Base-by-base conservation (phyloP, 805 yeast genomes). In the Metschnikowia proteae region DNA sequence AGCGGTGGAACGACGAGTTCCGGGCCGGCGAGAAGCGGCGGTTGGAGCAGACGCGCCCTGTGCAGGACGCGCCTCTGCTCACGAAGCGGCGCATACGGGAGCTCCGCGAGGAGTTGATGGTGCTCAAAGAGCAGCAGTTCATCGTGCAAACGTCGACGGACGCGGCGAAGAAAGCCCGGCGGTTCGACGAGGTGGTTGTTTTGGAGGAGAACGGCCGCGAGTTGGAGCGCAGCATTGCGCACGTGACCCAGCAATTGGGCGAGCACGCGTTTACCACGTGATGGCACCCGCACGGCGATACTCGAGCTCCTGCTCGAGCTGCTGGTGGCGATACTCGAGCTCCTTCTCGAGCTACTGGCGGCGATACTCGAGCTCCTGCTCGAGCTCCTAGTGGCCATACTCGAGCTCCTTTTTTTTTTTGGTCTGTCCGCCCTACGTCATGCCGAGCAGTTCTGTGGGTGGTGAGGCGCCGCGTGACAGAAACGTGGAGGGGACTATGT, bases 111-210 rank as follows among this genome's bases (percentile, higher is more conserved):
- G 84, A 85, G 54, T 67, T 91, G 49, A 86, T 91, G 85, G 97
- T 92, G 8, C 67, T 89, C 60, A 84, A 84, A 51, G 98, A 91
- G 61, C 98, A 91, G 59, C 74, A 76, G 17, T 91, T 79, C 56
- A 65, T 92, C 51, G 82, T 92, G 3, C 79, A 81, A 49, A 75
- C 80, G 11, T 79, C 84, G 78, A 76, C 87, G 27, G 72, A 74
- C 2, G 80, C 76, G 10, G 80, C 84, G 33, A 86, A 83, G 51
- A 76, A 74, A 54, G 81, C 78, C 45, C 68, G 97, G 38, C 80
- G 81, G 54, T 88, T 88, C 60, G 97, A 90, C 49, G 96, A 88
- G 61, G 66, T 88, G 38, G 70, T 68, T 8, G 75, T 86, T 0
- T 67, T 92, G 49, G 78, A 77, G 32, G 72, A 64, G 22, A 87